phyloP scores from a whole-genome alignment of 2,329 filamentous ascomycete species.

The Chaetomiaceae sp. region DNA sequence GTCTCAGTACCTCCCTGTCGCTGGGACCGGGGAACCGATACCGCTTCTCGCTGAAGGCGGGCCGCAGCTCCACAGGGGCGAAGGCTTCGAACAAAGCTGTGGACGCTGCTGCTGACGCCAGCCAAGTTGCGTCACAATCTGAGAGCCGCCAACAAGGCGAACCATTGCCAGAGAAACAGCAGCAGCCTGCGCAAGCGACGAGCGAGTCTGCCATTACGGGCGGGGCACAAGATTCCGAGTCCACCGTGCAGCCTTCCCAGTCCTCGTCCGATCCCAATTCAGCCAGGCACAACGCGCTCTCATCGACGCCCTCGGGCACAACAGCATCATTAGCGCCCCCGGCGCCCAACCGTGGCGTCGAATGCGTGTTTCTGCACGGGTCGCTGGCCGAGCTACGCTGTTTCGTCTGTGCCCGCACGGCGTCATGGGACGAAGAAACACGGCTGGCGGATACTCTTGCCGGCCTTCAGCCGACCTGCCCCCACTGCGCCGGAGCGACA shows the following conservation, averaged over 20 bases:
- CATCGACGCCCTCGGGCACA: slow-evolving; percentile 9
- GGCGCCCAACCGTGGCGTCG: slow-evolving; percentile 42
- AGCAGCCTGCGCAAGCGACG: slow-evolving; percentile 1
- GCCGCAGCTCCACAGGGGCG: slow-evolving; percentile 15
- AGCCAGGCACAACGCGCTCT: not conserved
- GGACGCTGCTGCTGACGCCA: slow-evolving; percentile 4
- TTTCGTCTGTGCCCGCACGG: slow-evolving; percentile 52
- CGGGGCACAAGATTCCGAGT: not conserved
- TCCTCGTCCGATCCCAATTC: not conserved
- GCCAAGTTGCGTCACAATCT: slow-evolving; percentile 4
- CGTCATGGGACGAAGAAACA: slow-evolving; percentile 53
- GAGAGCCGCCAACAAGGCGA: not conserved
- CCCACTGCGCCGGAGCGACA: slow-evolving; percentile 57
- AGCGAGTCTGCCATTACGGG: not conserved
- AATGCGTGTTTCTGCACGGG: slow-evolving; percentile 66
- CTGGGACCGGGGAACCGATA: slow-evolving; percentile 56
- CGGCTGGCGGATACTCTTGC: slow-evolving; percentile 52
- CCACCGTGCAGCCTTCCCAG: not conserved
- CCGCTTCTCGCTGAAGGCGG: slow-evolving; percentile 44
- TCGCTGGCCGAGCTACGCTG: slow-evolving; percentile 61
- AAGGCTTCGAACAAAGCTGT: slow-evolving; percentile 6
- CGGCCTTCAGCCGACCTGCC: slow-evolving; percentile 61
- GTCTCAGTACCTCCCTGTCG: slow-evolving; percentile 55
- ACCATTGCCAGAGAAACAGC: not conserved
- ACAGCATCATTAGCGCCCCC: slow-evolving; percentile 13